Evolutionary conservation across 495 filamentous ascomycete species (phyloP).

Genomic region (Aspergillus sclerotioniger): DNA sequence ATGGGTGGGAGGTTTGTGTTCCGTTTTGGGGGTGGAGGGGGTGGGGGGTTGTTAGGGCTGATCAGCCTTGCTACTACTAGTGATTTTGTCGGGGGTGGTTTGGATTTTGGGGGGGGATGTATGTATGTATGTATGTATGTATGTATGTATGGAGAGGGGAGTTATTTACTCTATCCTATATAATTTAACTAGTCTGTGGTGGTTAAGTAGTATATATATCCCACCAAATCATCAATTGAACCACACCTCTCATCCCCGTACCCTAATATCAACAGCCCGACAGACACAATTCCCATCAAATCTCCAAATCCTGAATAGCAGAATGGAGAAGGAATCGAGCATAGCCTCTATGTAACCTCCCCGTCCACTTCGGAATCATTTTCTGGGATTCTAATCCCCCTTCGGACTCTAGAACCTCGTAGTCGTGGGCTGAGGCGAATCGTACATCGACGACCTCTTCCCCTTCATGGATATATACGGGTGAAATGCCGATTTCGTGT

Average conservation of each 20-base stretch:
- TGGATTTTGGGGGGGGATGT: neutral
- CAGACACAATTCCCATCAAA: too few species aligned
- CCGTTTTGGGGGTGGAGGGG: conserved; percentile 24
- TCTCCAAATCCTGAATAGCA: too few species aligned
- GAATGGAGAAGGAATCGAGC: too few species aligned
- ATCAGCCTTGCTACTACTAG: conserved; percentile 17
- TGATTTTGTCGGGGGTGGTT: too few species aligned
- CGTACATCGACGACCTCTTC: conserved; percentile 29
- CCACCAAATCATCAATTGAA: neutral
- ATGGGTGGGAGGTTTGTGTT: conserved; percentile 34
- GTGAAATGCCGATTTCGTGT: conserved; percentile 36
- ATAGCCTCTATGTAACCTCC: conserved; percentile 32
- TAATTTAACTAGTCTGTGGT: too few species aligned
- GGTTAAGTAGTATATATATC: too few species aligned
- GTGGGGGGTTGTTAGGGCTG: conserved; percentile 26
- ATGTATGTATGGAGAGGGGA: neutral
- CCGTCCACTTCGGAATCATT: conserved; percentile 26
- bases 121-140: neutral
- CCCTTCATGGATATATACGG: conserved; percentile 21
- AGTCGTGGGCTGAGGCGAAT: conserved; percentile 33
- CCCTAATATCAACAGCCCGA: too few species aligned
- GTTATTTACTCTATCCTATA: too few species aligned
- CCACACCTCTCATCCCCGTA: conserved; percentile 24
- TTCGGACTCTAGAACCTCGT: conserved; percentile 27
- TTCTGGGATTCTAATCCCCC: conserved; percentile 26